Conservation (phyloP, 164 flowering plant species). For the Macadamia integrifolia region DNA sequence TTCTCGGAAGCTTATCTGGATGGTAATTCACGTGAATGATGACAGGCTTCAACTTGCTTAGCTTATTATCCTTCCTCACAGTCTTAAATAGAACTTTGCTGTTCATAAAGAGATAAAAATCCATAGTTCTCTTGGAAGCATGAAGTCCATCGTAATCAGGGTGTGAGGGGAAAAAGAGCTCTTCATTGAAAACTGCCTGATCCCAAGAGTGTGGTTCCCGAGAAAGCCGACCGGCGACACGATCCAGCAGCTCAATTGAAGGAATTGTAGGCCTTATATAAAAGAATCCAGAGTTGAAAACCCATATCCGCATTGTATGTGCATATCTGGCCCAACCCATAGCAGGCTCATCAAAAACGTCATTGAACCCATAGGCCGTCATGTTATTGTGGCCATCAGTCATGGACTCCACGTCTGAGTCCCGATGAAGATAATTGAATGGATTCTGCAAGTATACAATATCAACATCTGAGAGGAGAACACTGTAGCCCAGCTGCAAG, state of each 20-base stretch:
- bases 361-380: conserved; percentile 91
- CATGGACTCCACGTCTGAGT: conserved; percentile 96
- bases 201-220: conserved; percentile 57
- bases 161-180: conserved; percentile 82
- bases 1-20: conserved; percentile 83
- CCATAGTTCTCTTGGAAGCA: conserved; percentile 87
- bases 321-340: conserved; percentile 99
- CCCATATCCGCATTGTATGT: conserved; percentile 97
- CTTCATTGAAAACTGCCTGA: conserved; percentile 96
- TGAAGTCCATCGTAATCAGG: conserved; percentile 89
- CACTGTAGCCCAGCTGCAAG: conserved; percentile 85
- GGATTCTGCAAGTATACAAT: conserved; percentile 90
- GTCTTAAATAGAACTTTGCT: conserved; percentile 92
- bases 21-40: conserved; percentile 87
- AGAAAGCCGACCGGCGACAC: conserved; percentile 70
- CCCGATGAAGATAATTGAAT: conserved; percentile 70
- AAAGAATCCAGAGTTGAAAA: conserved; percentile 91
- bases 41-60: conserved; percentile 76
- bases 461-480: conserved; percentile 92
- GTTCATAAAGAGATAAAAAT: conserved; percentile 82
- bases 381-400: conserved; percentile 77
- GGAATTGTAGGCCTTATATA: conserved; percentile 89
- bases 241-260: conserved; percentile 89
- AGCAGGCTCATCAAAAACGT: conserved; percentile 78
- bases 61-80: conserved; percentile 62